Evolutionary conservation across 2,329 filamentous ascomycete genomes (phyloP), one percentile per base, ranked within the genome.

Genomic region (Botrytis cinerea): DNA sequence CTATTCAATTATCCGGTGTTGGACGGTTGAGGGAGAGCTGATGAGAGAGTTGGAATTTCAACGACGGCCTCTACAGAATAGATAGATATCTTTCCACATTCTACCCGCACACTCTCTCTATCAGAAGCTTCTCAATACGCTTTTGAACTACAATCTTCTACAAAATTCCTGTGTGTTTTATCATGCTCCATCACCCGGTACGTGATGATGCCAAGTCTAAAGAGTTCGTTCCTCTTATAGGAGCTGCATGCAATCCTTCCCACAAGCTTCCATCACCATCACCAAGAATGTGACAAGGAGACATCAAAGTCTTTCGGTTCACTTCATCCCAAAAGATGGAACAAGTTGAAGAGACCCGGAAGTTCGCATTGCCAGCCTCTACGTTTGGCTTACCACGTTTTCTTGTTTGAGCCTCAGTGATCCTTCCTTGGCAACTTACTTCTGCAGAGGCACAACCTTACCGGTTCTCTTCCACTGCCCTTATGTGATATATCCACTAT

Each of bases 391-490:
- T 35, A 48, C 40, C 40, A 62, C 20, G 40, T 70, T 70, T 46
- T 59, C 54, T 70, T 62, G 68, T 70, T 70, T 70, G 68, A 46
- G 35, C 68, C 68, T 45, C 43, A 38, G 40, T 40, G 51, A 32
- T 20, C 22, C 48, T 54, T 12, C 32, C 66, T 69, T 69, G 66
- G 51, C 43, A 28, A 28, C 40, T 62, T 62, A 43, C 46, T 71
- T 66, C 59, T 78, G 76, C 75, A 74, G 67, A 28, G 64, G 16
- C 35, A 35, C 48, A 25, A 64, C 62, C 62, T 48, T 40, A n/a
- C 2, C 60, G 12, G 32, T n/a, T n/a, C 14, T 43, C 22, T 62
- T 62, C 22, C 59, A 40, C 59, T n/a, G 18, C 59, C n/a, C 59
- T n/a, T 9, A 9, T 18, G 38, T 18, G 35, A 28, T 18, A 43